Percentiles rank a stretch among this genome's conserved stretches.
These are phyloP conservation scores for Nymphaea thermarum DNA, from an alignment of 164 flowering plant genomes.

Conservation along the genomic window DNA sequence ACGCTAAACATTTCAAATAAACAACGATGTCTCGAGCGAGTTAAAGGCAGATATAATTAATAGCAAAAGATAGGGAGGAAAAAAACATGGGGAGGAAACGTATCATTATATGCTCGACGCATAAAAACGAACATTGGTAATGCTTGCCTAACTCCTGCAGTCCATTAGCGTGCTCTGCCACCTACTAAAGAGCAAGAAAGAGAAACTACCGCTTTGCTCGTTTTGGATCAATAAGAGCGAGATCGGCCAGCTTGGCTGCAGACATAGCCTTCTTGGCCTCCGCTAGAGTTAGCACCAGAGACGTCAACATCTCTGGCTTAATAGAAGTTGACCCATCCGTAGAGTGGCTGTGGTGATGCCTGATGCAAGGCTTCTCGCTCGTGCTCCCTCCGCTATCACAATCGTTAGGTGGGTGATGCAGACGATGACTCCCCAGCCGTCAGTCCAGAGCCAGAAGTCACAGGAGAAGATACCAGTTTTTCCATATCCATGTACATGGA, in stretches of 20 bases:
- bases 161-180: too few relatives aligned
- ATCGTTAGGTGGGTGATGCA: background rate
- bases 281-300: conserved; percentile 36
- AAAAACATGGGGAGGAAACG: too few relatives aligned
- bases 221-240: conserved; percentile 91
- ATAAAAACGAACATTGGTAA: too few relatives aligned
- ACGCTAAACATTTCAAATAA: too few relatives aligned
- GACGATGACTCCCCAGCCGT: background rate
- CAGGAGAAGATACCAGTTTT: conserved; percentile 28
- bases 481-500: conserved; percentile 94
- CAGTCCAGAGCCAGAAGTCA: background rate
- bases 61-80: too few relatives aligned
- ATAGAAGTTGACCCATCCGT: conserved; percentile 72
- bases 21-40: too few relatives aligned
- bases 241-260: conserved; percentile 94
- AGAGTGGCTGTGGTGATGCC: conserved; percentile 96
- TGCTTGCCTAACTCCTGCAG: too few relatives aligned
- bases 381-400: background rate
- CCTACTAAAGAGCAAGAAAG: too few relatives aligned
- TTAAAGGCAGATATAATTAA: too few relatives aligned
- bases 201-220: conserved; percentile 74
- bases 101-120: too few relatives aligned
- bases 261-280: conserved; percentile 87
- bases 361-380: conserved; percentile 45
- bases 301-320: conserved; percentile 70